Evolutionary conservation across 768 basidiomycete species (phyloP), one percentile per base, ranked within the genome.

Genomic region (Leccinum pellstonianum): DNA sequence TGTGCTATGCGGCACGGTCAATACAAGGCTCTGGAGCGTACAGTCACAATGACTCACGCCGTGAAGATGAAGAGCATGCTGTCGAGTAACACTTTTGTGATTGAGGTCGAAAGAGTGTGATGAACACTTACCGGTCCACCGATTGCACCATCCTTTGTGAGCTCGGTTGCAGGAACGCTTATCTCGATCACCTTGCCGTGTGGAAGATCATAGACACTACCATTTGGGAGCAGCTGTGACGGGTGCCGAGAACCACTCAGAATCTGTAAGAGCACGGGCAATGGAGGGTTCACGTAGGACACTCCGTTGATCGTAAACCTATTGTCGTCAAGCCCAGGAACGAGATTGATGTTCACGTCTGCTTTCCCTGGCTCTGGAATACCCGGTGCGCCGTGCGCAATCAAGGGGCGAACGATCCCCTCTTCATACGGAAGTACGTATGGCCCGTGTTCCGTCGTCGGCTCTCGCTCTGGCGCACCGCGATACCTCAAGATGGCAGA

Each of bases 41-140:
- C 15, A 14, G 17, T 38, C 4, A 43, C 38, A 31, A 11, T 21
- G 10, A 54, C 68, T 46, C 27, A 69, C 68, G 1, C 68, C 61
- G 17, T 67, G 68, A 19, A 69, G 63, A 51, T 69, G 68, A 50
- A 69, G 54, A 12, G 68, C 27, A 52, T 69, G 68, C 68, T 68
- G 25, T 48, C 38, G 3, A 35, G 31, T 7, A 46, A 31, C 10
- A 17, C 10, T 9, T 7, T 21, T 21, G 23, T 66, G 3, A 64
- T 41, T n/a, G 55, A 46, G 15, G 8, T 23, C 47, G 9, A 37
- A 37, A 4, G 49, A 5, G 15, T 11, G 14, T 14, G 21, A 35
- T 37, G 27, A 35, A 48, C 15, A 57, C 75, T 62, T 56, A 76
- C 56, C 3, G 59, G 72, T 25, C 71, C 73, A 5, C 79, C 79